Conservation (phyloP, 1,139 yeast species). For the Sugiyamaella grinbergsii region DNA sequence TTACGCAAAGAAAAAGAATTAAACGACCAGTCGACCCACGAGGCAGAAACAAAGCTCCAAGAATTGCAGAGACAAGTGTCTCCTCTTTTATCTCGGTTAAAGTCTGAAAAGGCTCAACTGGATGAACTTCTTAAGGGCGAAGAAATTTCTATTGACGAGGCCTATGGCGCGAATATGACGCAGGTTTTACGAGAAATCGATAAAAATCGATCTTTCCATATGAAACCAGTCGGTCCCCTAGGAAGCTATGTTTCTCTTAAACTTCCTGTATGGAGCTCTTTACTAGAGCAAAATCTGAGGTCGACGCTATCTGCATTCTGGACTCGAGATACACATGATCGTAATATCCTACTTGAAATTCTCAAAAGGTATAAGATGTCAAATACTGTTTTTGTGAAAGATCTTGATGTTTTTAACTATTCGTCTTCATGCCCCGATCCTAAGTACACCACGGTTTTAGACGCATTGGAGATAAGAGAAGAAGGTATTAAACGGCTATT, state of each 20-base stretch:
- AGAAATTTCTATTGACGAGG: slow-evolving; percentile 28
- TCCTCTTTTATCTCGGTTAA: slow-evolving; percentile 1
- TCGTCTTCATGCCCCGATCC: slow-evolving; percentile 44
- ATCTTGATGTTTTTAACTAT: slow-evolving; percentile 59
- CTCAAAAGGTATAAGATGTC: slow-evolving; percentile 44
- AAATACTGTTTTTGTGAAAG: slow-evolving; percentile 54
- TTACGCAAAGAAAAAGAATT: slow-evolving; percentile 5
- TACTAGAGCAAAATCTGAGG: slow-evolving; percentile 58
- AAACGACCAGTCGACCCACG: not conserved
- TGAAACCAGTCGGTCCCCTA: slow-evolving; percentile 78
- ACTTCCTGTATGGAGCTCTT: slow-evolving; percentile 59
- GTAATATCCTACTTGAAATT: slow-evolving; percentile 50
- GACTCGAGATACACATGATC: slow-evolving; percentile 66
- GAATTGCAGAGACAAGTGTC: not conserved
- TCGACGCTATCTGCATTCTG: slow-evolving; percentile 62
- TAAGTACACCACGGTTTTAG: slow-evolving; percentile 54
- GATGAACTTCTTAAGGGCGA: slow-evolving; percentile 4
- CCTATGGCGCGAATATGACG: slow-evolving; percentile 54
- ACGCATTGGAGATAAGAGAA: slow-evolving; percentile 58
- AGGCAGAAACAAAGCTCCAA: not conserved
- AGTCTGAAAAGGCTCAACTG: not conserved
- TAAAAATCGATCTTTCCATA: slow-evolving; percentile 44
- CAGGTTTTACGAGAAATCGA: slow-evolving; percentile 49
- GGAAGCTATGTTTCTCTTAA: slow-evolving; percentile 66
- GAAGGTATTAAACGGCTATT: slow-evolving; percentile 60